Conservation (phyloP, 345 rosid species). For the Conringia planisiliqua region DNA sequence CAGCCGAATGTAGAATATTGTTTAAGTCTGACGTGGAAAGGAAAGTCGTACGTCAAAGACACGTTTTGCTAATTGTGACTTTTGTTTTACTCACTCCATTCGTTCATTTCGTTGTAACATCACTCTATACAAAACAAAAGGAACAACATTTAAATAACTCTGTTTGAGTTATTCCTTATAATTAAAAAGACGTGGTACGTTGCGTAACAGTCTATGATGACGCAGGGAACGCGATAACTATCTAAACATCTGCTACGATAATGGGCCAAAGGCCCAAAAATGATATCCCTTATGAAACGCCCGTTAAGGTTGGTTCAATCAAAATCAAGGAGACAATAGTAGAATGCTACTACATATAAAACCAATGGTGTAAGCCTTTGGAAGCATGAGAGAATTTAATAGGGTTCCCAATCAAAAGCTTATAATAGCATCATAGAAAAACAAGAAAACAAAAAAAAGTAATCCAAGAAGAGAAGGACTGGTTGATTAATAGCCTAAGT, state of each 20-base stretch:
- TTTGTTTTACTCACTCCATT: constrained; percentile 17
- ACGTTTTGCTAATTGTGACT: constrained; percentile 19
- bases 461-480: no score
- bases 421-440: no score
- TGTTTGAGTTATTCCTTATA: neutral
- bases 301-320: neutral
- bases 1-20: neutral
- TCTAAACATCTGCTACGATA: neutral
- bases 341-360: no score
- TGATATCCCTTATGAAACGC: neutral
- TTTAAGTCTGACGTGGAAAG: neutral
- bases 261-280: neutral
- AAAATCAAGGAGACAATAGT: neutral
- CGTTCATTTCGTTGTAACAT: constrained; percentile 3
- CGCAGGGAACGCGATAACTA: neutral
- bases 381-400: no score
- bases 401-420: no score
- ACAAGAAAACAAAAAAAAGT: no score
- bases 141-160: neutral
- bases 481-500: no score
- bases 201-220: neutral
- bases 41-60: constrained; percentile 9
- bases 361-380: no score
- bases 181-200: neutral
- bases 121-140: neutral